Evolutionary conservation across 306 rosid species (phyloP), one percentile per base, ranked within the genome.

Genomic region (Gastrolobium bilobum): DNA sequence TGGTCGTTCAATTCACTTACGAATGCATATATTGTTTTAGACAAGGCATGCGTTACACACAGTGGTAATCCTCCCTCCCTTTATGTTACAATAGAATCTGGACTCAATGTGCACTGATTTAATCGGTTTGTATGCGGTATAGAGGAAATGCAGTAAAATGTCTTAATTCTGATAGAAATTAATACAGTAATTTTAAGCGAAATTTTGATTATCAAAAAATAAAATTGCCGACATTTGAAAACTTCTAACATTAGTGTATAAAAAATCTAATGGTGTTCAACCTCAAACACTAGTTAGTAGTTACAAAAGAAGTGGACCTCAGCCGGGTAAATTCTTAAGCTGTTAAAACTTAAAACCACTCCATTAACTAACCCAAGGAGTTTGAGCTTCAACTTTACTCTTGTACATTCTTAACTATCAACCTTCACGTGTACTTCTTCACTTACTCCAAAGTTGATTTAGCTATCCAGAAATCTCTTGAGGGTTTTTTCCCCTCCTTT

Each of bases 51-150:
- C 20, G 50, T 61, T 51, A 73, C 15, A 35, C 1, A 10, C 15
- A 37, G 71, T 29, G 68, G 72, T 35, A 73, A 67, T 76, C 52
- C 20, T 4, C 46, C 67, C 68, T 3, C 50, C 68, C 71, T 15
- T 71, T 57, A n/a, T 53, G 65, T 54, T 71, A 77, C 56, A 73
- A 73, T 14, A 71, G 33, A 69, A 75, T 54, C 29, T 62, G 72
- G 67, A 64, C 56, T 63, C 43, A 29, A 47, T 58, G 26, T 54
- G 86, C 65, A 46, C 40, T 10, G 56, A 42, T 47, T 67, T 44
- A 63, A 85, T 50, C 38, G 34, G 31, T 5, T 70, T 48, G 61
- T 30, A 26, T 52, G 63, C 20, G 38, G 56, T 57, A 71, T 71
- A 72, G 38, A 40, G 47, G 48, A 66, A 37, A 33, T 74, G 10